Base-by-base conservation (phyloP, 2,329 filamentous ascomycete species). In the Aspergillus tubingensis region DNA sequence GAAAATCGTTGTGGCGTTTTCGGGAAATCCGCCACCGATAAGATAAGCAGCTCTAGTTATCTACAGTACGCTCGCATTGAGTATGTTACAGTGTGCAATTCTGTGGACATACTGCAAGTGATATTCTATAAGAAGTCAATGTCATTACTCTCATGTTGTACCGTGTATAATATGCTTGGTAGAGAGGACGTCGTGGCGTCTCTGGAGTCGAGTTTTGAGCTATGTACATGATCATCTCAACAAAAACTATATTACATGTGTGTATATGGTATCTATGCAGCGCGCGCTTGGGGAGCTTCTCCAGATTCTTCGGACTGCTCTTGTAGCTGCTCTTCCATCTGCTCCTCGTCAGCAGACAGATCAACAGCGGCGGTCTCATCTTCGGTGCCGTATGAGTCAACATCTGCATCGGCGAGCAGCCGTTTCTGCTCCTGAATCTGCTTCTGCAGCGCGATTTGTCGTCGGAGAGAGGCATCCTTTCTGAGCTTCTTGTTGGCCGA, bases 401-500 rank as follows among this genome's bases (percentile, higher is more conserved):
- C 54, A 47, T 69, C 63, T 1, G 61, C 65, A 43, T 66, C 67
- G 7, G 67, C 60, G n/a, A 72, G 62, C 15, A 74, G 54, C 15
- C 66, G 62, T 57, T 70, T 59, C 54, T 74, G 67, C 36, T 70
- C 67, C 21, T 66, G 55, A 10, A 71, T 66, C 59, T 77, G 76
- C 64, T 75, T 76, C 55, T 75, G 68, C 57, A 78, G 57, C 3
- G 72, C 70, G 60, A 76, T 75, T 57, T 77, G 74, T 27, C 74
- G 75, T 23, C 64, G 72, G 54, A 74, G 67, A 19, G 75, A 77
- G 38, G 76, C 71, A 52, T 77, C 72, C 58, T 75, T 76, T 32
- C 76, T 68, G 25, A 80, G 63, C 49, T 76, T 74, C 61, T 76
- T 75, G 70, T 76, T 76, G 61, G 75, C 69, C 62, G 81, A 85